phyloP scores from a whole-genome alignment of 1,284 basidiomycete species.

The Ceratobasidium theobromae region DNA sequence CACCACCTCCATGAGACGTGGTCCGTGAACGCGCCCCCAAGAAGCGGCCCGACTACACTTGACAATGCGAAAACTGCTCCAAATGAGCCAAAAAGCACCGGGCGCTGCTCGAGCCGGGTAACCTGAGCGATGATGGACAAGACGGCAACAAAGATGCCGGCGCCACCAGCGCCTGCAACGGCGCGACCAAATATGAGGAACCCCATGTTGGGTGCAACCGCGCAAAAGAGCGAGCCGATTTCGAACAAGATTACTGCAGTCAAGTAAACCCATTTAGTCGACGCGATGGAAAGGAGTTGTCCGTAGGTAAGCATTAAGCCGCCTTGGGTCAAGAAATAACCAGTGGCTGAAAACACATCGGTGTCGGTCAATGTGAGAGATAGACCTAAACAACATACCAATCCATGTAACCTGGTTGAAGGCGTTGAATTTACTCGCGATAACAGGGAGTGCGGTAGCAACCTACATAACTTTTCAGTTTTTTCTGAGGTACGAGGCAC shows the following conservation, averaged over 20 bases:
- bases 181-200: slow-evolving; percentile 52
- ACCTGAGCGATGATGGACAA: slow-evolving; percentile 44
- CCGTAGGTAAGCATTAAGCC: slow-evolving; percentile 39
- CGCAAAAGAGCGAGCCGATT: slow-evolving; percentile 38
- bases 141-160: slow-evolving; percentile 49
- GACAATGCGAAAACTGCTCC: slow-evolving; percentile 40
- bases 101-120: slow-evolving; percentile 41
- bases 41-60: slow-evolving; percentile 42
- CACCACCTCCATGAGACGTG: slow-evolving; percentile 49
- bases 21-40: slow-evolving; percentile 50
- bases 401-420: slow-evolving; percentile 31
- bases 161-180: slow-evolving; percentile 51
- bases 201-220: slow-evolving; percentile 48
- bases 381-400: slow-evolving; percentile 1
- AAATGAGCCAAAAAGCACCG: slow-evolving; percentile 40
- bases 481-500: background rate
- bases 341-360: slow-evolving; percentile 3
- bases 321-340: slow-evolving; percentile 29
- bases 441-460: slow-evolving; percentile 35
- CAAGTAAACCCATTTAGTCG: slow-evolving; percentile 42
- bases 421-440: slow-evolving; percentile 30
- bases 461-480: slow-evolving; percentile 20
- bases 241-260: slow-evolving; percentile 43
- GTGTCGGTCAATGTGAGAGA: background rate
- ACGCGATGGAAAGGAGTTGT: slow-evolving; percentile 39